Evolutionary conservation across 2,329 filamentous ascomycete genomes (phyloP).

Genomic region (Delphinella strobiligena): DNA sequence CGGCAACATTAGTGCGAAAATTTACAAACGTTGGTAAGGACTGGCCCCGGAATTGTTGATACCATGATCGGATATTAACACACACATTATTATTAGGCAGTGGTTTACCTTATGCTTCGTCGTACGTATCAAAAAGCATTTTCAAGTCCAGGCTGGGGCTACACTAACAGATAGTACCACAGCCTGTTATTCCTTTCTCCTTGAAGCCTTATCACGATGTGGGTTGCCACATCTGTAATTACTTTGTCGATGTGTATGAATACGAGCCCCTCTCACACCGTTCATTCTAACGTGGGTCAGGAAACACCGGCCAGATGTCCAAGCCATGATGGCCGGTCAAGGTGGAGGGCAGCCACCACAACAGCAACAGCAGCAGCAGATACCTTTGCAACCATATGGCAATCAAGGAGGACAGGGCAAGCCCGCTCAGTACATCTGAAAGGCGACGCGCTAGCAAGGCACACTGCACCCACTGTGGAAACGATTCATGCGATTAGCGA

Average conservation of each 20-base stretch:
- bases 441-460: background rate
- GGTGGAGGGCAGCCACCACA: no score
- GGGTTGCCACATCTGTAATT: constrained; percentile 63
- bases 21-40: constrained; percentile 32
- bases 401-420: constrained; percentile 12
- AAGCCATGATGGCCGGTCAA: constrained; percentile 23
- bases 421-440: constrained; percentile 12
- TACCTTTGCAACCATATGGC: constrained; percentile 21
- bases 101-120: constrained; percentile 77
- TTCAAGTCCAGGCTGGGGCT: no score
- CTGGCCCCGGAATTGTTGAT: background rate
- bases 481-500: background rate
- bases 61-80: background rate
- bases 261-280: no score
- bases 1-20: constrained; percentile 34
- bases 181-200: constrained; percentile 62
- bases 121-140: no score
- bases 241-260: no score
- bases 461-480: background rate
- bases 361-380: constrained; percentile 13
- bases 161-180: background rate
- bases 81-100: constrained; percentile 24
- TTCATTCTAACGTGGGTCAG: no score
- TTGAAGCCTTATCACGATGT: constrained; percentile 46
- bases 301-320: constrained; percentile 28